Conservation (phyloP, 1,284 basidiomycete genomes). For the Neolentinus lepideus region DNA sequence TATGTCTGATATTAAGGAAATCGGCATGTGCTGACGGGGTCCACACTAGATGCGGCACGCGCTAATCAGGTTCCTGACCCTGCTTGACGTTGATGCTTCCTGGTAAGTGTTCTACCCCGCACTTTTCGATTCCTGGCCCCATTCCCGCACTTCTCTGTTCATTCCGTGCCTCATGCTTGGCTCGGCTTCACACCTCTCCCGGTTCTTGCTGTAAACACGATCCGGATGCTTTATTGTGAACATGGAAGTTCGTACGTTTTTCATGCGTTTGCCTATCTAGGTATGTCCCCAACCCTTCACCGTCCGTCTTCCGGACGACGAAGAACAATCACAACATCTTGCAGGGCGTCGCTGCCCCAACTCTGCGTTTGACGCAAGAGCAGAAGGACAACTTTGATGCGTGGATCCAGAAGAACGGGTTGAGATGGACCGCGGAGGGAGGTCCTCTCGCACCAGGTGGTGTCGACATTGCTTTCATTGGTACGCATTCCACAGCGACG, state of each 20-base stretch:
- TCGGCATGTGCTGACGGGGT: slow-evolving; percentile 8
- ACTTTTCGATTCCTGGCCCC: slow-evolving; percentile 3
- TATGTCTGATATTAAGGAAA: slow-evolving; percentile 2
- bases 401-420: slow-evolving; percentile 83
- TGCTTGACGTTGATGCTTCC: slow-evolving; percentile 73
- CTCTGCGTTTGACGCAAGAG: slow-evolving; percentile 66
- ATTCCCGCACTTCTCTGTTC: slow-evolving; percentile 7
- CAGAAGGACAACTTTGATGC: slow-evolving; percentile 75
- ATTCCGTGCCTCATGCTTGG: neutral
- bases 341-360: slow-evolving; percentile 75
- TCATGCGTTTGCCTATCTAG: slow-evolving; percentile 26
- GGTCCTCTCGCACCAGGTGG: slow-evolving; percentile 73
- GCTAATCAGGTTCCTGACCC: slow-evolving; percentile 72
- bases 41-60: slow-evolving; percentile 77
- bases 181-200: slow-evolving; percentile 3
- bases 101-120: slow-evolving; percentile 43
- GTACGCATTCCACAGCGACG: slow-evolving; percentile 25
- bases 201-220: neutral
- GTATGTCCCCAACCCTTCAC: slow-evolving; percentile 84
- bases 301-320: slow-evolving; percentile 82
- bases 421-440: slow-evolving; percentile 75
- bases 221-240: neutral
- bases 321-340: slow-evolving; percentile 91
- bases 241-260: neutral
- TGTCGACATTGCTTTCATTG: slow-evolving; percentile 81